A percentile compares a stretch with the other conserved stretches of the same genome.
Evolutionary conservation across 2,329 filamentous ascomycete species (phyloP).

Genomic region (Cucurbitaria berberidis): DNA sequence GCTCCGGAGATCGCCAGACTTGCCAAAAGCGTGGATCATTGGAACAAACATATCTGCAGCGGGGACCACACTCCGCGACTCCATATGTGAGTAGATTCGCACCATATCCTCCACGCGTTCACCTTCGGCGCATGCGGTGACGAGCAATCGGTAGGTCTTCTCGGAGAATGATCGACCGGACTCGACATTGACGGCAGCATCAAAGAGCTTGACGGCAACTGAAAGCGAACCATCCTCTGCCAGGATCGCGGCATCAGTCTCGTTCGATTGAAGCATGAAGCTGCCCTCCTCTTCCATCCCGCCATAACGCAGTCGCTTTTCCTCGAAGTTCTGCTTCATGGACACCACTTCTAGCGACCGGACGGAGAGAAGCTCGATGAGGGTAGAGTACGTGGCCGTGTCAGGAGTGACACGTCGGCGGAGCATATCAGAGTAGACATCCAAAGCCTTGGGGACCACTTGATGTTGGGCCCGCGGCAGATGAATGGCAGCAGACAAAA

Average conservation of each 20-base stretch:
- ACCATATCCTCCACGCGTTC: conserved; percentile 89
- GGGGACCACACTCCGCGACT: conserved; percentile 73
- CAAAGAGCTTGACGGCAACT: conserved; percentile 84
- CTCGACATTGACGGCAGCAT: conserved; percentile 70
- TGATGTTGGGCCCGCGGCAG: conserved; percentile 80
- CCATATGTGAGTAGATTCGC: conserved; percentile 89
- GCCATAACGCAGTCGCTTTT: conserved; percentile 83
- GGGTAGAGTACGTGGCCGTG: conserved; percentile 82
- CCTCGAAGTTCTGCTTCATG: conserved; percentile 75
- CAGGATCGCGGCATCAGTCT: conserved; percentile 84
- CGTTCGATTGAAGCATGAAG: conserved; percentile 88
- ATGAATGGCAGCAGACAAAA: conserved; percentile 83
- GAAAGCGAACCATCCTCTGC: conserved; percentile 85
- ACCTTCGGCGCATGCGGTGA: conserved; percentile 83
- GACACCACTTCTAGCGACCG: conserved; percentile 79
- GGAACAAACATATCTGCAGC: conserved; percentile 83
- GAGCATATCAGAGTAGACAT: conserved; percentile 97
- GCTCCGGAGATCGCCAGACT: conserved; percentile 78
- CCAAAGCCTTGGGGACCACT: conserved; percentile 86
- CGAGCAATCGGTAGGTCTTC: conserved; percentile 83
- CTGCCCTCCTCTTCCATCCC: conserved; percentile 82
- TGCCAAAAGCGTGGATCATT: conserved; percentile 94
- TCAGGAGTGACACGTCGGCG: conserved; percentile 82
- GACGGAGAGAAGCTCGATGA: conserved; percentile 81
- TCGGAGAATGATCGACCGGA: conserved; percentile 71